Conservation (phyloP, 2,329 filamentous ascomycete species). For the Epichloe scottii region DNA sequence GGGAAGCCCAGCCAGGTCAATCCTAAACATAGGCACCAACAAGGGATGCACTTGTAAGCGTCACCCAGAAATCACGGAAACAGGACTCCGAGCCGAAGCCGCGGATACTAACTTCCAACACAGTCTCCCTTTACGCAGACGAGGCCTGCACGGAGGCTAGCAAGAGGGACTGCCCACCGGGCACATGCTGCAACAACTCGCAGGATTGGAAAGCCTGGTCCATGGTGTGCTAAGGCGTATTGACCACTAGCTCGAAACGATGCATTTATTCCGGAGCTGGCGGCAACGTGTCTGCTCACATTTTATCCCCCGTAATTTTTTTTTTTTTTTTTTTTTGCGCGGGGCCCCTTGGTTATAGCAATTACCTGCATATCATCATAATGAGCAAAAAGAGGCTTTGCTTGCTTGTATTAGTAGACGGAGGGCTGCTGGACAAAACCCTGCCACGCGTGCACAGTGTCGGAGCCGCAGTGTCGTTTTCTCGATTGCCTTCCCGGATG, state of each 20-base stretch:
- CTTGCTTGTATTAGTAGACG: too few relatives aligned
- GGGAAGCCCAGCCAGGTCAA: constrained; percentile 6
- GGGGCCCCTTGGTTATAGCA: too few relatives aligned
- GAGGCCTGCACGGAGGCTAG: constrained; percentile 1
- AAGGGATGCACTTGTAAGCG: constrained; percentile 10
- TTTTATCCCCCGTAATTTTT: too few relatives aligned
- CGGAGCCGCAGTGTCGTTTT: too few relatives aligned
- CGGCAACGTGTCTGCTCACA: too few relatives aligned
- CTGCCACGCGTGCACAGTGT: too few relatives aligned
- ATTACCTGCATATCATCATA: too few relatives aligned
- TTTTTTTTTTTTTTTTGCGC: too few relatives aligned
- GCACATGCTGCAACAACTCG: background rate
- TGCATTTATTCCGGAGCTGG: too few relatives aligned
- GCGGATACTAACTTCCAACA: background rate
- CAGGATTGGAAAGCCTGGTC: constrained; percentile 3
- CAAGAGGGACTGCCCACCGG: background rate
- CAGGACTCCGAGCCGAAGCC: background rate
- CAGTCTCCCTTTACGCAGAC: constrained; percentile 9
- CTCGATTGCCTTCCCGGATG: too few relatives aligned
- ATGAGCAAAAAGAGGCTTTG: too few relatives aligned
- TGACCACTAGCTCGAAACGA: background rate
- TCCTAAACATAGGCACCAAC: constrained; percentile 8
- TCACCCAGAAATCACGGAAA: background rate
- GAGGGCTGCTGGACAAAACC: too few relatives aligned
- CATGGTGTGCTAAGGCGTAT: background rate